phyloP scores from a whole-genome alignment of 257 asterid genomes.

The Buddleja alternifolia region DNA sequence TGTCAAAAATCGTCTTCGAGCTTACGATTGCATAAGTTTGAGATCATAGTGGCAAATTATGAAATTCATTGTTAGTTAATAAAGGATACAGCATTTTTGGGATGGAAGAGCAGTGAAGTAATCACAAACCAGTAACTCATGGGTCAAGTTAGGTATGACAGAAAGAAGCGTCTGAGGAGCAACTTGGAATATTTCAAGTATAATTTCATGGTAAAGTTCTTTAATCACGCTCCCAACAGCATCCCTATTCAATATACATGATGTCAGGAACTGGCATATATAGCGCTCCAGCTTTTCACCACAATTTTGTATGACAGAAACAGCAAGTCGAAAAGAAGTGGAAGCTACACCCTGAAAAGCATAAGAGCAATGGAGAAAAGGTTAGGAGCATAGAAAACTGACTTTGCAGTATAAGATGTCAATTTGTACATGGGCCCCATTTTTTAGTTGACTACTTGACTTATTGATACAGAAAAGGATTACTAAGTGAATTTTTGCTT shows the following conservation, averaged over 20 bases:
- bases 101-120: slow-evolving; percentile 33
- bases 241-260: slow-evolving; percentile 74
- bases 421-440: not conserved
- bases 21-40: not conserved
- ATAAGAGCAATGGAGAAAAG: slow-evolving; percentile 28
- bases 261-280: slow-evolving; percentile 63
- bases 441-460: not conserved
- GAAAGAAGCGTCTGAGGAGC: slow-evolving; percentile 77
- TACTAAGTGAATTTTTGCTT: slow-evolving; percentile 16
- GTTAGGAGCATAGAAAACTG: slow-evolving; percentile 6
- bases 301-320: slow-evolving; percentile 59
- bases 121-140: slow-evolving; percentile 73
- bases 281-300: slow-evolving; percentile 55
- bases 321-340: slow-evolving; percentile 71
- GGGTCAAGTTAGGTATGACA: slow-evolving; percentile 73
- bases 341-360: slow-evolving; percentile 58
- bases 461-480: not conserved
- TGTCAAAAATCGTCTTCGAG: slow-evolving; percentile 14
- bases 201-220: slow-evolving; percentile 80
- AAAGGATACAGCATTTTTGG: slow-evolving; percentile 17
- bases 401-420: slow-evolving; percentile 15
- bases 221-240: slow-evolving; percentile 63
- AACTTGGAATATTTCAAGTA: slow-evolving; percentile 63
- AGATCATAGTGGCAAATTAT: slow-evolving; percentile 6
- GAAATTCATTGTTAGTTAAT: slow-evolving; percentile 14